Evolutionary conservation across 164 flowering plant genomes (phyloP).

Genomic region (Protea cynaroides): DNA sequence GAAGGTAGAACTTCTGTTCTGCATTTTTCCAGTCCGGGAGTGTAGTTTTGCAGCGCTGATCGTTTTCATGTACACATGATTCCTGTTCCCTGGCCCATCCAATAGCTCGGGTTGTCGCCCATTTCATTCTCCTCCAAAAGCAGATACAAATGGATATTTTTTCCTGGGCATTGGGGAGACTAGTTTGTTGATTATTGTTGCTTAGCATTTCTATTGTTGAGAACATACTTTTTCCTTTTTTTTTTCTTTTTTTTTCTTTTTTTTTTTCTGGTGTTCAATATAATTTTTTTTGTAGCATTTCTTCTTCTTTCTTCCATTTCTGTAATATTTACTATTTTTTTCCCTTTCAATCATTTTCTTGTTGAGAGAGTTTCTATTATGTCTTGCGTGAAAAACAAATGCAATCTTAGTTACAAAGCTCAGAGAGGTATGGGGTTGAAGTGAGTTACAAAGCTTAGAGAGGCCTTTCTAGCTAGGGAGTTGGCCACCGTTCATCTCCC

Average conservation of each 20-base stretch:
- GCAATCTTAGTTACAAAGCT: too few relatives aligned
- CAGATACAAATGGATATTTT: not conserved
- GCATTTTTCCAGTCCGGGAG: not conserved
- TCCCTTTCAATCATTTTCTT: too few relatives aligned
- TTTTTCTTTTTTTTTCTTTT: not conserved
- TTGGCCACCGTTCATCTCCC: too few relatives aligned
- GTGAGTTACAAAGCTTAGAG: too few relatives aligned
- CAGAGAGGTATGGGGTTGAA: too few relatives aligned
- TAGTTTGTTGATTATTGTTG: not conserved
- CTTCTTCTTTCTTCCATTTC: too few relatives aligned
- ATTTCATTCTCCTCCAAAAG: not conserved
- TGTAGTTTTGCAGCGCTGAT: conserved; percentile 2
- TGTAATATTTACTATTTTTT: too few relatives aligned
- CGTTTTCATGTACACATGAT: conserved; percentile 1
- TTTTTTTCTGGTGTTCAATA: not conserved
- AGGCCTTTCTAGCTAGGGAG: too few relatives aligned
- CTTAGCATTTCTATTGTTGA: not conserved
- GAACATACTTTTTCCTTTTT: not conserved
- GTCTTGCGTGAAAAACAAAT: too few relatives aligned
- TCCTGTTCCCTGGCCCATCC: not conserved
- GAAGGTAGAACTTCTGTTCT: conserved; percentile 7
- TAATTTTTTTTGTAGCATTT: not conserved
- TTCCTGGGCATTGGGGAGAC: not conserved
- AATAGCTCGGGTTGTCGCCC: not conserved
- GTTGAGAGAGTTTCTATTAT: too few relatives aligned